A percentile compares a stretch with the other conserved stretches of the same genome.
phyloP scores from a whole-genome alignment of 2,329 filamentous ascomycete genomes.

The Clonostachys solani region DNA sequence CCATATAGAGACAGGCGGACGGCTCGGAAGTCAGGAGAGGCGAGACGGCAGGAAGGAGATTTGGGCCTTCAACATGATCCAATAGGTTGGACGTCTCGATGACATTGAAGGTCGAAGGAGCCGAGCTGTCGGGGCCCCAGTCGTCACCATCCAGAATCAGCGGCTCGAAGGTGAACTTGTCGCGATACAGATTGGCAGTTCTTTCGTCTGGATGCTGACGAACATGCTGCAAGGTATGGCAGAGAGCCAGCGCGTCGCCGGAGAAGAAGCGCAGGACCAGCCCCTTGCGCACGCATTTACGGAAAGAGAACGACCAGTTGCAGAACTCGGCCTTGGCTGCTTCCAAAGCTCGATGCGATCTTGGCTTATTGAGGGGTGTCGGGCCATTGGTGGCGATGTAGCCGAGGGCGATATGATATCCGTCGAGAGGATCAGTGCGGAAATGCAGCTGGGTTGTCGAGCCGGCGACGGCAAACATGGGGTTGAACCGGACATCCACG shows the following conservation, averaged over 20 bases:
- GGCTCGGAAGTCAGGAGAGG: neutral
- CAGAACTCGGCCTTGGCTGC: slow-evolving; percentile 39
- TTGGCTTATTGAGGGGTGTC: slow-evolving; percentile 28
- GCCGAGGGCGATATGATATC: slow-evolving; percentile 52
- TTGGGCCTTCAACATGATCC: slow-evolving; percentile 27
- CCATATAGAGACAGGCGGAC: no score
- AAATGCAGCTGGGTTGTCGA: slow-evolving; percentile 35
- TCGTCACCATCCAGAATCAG: slow-evolving; percentile 34
- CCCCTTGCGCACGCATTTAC: slow-evolving; percentile 12
- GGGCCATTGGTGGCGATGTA: slow-evolving; percentile 26
- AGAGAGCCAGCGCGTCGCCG: slow-evolving; percentile 46
- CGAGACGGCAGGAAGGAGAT: neutral
- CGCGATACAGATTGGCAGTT: slow-evolving; percentile 35
- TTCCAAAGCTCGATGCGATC: slow-evolving; percentile 6
- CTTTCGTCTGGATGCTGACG: slow-evolving; percentile 13
- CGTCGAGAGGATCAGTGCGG: slow-evolving; percentile 43
- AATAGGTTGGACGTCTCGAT: slow-evolving; percentile 48
- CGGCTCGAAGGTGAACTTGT: slow-evolving; percentile 27
- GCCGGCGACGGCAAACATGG: slow-evolving; percentile 32
- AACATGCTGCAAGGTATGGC: slow-evolving; percentile 42
- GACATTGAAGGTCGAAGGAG: slow-evolving; percentile 43
- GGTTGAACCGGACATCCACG: slow-evolving; percentile 28
- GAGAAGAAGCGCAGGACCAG: slow-evolving; percentile 39
- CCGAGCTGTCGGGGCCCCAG: slow-evolving; percentile 27
- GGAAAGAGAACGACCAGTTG: slow-evolving; percentile 38